Evolutionary conservation across 108 stramenopile species (phyloP).

Genomic region (Chaetoceros muelleri): DNA sequence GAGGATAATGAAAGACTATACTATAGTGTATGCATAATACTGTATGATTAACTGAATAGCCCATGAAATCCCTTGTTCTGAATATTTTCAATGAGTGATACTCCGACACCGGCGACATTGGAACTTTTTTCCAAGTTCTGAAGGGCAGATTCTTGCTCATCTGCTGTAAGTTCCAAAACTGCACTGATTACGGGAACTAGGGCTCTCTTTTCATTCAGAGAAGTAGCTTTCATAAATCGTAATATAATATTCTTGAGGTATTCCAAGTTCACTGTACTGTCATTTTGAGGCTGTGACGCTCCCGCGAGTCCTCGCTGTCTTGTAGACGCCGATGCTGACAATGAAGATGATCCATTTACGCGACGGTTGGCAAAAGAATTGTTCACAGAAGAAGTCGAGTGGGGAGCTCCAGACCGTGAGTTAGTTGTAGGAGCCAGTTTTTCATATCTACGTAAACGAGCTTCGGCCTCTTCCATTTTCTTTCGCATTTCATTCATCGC

Average conservation of each 20-base stretch:
- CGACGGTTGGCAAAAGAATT: not conserved
- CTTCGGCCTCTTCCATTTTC: conserved; percentile 60
- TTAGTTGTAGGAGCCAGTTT: conserved; percentile 26
- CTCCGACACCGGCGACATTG: conserved; percentile 34
- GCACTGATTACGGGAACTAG: conserved; percentile 72
- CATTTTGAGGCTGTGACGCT: conserved; percentile 11
- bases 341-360: not conserved
- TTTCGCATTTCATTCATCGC: conserved; percentile 50
- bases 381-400: conserved; percentile 1
- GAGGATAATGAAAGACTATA: too few species aligned
- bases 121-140: conserved; percentile 39
- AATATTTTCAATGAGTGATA: conserved; percentile 38
- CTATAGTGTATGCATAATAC: too few species aligned
- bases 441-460: conserved; percentile 43
- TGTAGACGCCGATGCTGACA: conserved; percentile 3
- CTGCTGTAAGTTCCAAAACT: conserved; percentile 68
- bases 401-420: conserved; percentile 5
- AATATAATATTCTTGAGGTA: conserved; percentile 85
- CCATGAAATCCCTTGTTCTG: conserved; percentile 3
- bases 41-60: not conserved
- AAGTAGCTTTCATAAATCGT: conserved; percentile 63
- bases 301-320: not conserved
- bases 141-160: conserved; percentile 55
- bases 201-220: conserved; percentile 49
- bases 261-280: conserved; percentile 57